Percentiles rank a stretch among this genome's conserved stretches.
Evolutionary conservation across 805 yeast species (phyloP).

Genomic region (Wickerhamiella allomyrinae): DNA sequence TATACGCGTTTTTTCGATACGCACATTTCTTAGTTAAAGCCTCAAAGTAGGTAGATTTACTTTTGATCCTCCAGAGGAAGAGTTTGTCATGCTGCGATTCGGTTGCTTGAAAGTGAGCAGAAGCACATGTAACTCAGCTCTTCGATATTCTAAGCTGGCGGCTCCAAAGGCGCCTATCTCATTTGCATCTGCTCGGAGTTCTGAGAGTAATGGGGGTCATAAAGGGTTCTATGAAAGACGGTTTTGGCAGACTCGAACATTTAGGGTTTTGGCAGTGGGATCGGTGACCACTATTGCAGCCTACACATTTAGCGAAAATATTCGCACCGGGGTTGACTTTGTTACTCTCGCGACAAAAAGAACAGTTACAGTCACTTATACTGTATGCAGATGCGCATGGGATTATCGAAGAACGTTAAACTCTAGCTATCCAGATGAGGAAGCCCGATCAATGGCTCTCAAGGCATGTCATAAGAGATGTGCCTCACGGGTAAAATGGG

Average conservation of each 20-base stretch:
- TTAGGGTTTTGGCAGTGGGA: background rate
- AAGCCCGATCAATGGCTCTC: conserved; percentile 39
- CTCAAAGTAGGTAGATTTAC: too few species aligned
- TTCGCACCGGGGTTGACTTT: conserved; percentile 16
- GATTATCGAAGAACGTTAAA: conserved; percentile 48
- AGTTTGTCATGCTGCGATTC: background rate
- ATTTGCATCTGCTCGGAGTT: too few species aligned
- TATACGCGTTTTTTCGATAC: too few species aligned
- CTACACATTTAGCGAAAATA: conserved; percentile 15
- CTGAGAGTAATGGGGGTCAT: too few species aligned
- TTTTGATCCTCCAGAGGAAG: too few species aligned
- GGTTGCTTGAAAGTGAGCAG: too few species aligned
- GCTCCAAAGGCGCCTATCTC: too few species aligned
- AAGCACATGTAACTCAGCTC: too few species aligned
- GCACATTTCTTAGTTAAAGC: too few species aligned
- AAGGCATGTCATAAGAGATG: conserved; percentile 57
- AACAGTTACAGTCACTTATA: conserved; percentile 19
- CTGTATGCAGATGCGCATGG: conserved; percentile 44
- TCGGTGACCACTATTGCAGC: conserved; percentile 4
- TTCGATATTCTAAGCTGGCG: too few species aligned
- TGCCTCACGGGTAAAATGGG: conserved; percentile 63
- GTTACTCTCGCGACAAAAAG: conserved; percentile 20
- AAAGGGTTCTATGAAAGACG: too few species aligned
- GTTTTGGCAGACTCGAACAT: too few species aligned
- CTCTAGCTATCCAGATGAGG: conserved; percentile 29